Conservation (phyloP, 257 asterid genomes). For the Eucommia ulmoides region DNA sequence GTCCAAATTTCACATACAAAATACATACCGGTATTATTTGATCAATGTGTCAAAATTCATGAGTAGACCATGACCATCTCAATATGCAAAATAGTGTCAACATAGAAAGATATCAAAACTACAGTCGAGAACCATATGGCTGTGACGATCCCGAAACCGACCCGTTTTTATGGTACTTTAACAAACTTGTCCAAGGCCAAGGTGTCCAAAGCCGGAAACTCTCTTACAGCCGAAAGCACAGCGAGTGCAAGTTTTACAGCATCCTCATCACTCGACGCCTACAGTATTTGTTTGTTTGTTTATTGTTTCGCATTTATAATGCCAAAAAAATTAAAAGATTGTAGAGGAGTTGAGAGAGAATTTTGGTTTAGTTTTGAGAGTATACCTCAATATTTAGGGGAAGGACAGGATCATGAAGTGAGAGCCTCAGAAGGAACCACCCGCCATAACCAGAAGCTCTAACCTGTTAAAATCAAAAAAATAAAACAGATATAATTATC, state of each 20-base stretch:
- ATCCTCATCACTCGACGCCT: conserved; percentile 74
- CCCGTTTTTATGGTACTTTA: conserved; percentile 23
- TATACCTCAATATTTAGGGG: conserved; percentile 94
- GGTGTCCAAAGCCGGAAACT: conserved; percentile 65
- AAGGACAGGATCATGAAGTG: conserved; percentile 95
- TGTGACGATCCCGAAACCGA: no score
- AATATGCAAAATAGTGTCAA: no score
- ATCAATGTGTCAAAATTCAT: no score
- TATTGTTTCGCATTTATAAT: no score
- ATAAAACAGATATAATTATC: no score
- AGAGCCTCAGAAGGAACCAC: conserved; percentile 95
- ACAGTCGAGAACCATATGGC: no score
- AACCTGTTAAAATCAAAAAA: conserved; percentile 48
- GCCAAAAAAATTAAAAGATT: no score
- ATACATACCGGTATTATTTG: no score
- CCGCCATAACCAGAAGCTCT: conserved; percentile 97
- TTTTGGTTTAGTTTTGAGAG: conserved; percentile 4
- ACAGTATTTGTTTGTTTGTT: conserved; percentile 9
- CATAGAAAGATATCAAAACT: no score
- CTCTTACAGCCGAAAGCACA: conserved; percentile 48
- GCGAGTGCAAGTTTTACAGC: conserved; percentile 64
- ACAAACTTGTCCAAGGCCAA: conserved; percentile 63
- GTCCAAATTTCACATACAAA: no score
- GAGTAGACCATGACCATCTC: no score
- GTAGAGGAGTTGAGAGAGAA: no score